A percentile compares a stretch with the other conserved stretches of the same genome.
Evolutionary conservation across 2,329 filamentous ascomycete genomes (phyloP).

Genomic region (Beauveria bassiana): DNA sequence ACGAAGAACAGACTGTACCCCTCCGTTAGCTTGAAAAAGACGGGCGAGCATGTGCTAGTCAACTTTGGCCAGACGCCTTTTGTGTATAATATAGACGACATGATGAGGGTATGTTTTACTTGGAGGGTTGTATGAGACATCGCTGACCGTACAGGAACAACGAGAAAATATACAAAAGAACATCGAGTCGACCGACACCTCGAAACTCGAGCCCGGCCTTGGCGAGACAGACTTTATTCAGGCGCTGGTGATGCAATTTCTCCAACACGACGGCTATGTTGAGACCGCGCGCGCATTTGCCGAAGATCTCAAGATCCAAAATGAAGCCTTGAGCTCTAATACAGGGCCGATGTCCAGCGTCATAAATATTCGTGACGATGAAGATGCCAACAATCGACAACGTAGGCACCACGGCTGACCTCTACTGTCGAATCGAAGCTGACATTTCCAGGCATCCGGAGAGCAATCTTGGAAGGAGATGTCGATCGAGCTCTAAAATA

Average conservation of each 20-base stretch:
- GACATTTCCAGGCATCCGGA: constrained; percentile 61
- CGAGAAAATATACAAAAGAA: constrained; percentile 49
- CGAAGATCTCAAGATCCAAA: constrained; percentile 68
- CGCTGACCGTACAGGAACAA: constrained; percentile 41
- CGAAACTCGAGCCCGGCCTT: constrained; percentile 52
- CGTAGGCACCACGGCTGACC: constrained; percentile 43
- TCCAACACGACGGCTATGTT: constrained; percentile 92
- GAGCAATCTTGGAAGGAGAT: constrained; percentile 82
- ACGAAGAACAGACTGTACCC: constrained; percentile 57
- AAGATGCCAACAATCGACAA: constrained; percentile 80
- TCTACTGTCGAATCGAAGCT: constrained; percentile 1
- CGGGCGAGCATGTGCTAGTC: constrained; percentile 51
- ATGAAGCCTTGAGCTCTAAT: constrained; percentile 58
- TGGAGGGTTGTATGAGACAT: neutral
- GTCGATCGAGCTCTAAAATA: constrained; percentile 84
- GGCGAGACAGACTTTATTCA: constrained; percentile 76
- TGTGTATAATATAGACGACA: constrained; percentile 80
- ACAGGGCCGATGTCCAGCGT: constrained; percentile 43
- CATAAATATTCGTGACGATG: constrained; percentile 67
- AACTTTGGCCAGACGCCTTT: constrained; percentile 73
- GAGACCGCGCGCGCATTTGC: constrained; percentile 87
- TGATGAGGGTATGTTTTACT: constrained; percentile 58
- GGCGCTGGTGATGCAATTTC: constrained; percentile 72
- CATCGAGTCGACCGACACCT: constrained; percentile 52
- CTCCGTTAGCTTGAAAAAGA: constrained; percentile 56